Evolutionary conservation across 768 basidiomycete species (phyloP), one percentile per base, ranked within the genome.

Genomic region (Inosperma sp.): DNA sequence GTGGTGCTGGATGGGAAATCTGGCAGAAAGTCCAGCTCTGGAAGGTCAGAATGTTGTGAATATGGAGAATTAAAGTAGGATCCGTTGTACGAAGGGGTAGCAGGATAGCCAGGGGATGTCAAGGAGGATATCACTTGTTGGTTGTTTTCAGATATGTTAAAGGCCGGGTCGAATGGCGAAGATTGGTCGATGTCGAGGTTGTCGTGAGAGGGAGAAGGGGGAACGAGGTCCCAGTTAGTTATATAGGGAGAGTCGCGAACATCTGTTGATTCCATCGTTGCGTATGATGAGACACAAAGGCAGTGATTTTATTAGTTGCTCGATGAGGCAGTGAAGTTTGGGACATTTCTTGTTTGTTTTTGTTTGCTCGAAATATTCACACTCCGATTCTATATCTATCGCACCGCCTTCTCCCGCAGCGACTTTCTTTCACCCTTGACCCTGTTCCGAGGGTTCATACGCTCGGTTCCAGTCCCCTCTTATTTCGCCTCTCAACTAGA

Each of bases 41-140:
- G 77, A 51, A 86, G 82, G n/a, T 89, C 87, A 3, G 85, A 86
- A 57, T 80, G 73, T 46, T 66, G 72, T 5, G 84, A 86, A 64
- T 75, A 87, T 7, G 86, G 86, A 0, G 85, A 87, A 66, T 82
- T 80, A 61, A 82, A 77, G 71, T 83, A 83, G 5, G 83, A 85
- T 17, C 63, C 61, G 65, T 64, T 60, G 57, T 64, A 68, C 40
- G 63, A 62, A 5, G 60, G 59, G 2, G 58, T 58, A 39, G 57
- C 56, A 1, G 57, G 52, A 16, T 54, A 55, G 10, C 33, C 52
- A 17, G 62, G 59, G 1, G 62, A 60, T n/a, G 55, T 47, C 12
- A 58, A 43, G 16, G 59, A 44, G 36, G 48, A 56, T 39, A 25
- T 17, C 33, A 31, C 46, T 35, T 36, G 46, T 16, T 26, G 35